Evolutionary conservation across 371 early-diverging fungal species (phyloP), one percentile per base, ranked within the genome.

Genomic region (Rhizopus delemar): DNA sequence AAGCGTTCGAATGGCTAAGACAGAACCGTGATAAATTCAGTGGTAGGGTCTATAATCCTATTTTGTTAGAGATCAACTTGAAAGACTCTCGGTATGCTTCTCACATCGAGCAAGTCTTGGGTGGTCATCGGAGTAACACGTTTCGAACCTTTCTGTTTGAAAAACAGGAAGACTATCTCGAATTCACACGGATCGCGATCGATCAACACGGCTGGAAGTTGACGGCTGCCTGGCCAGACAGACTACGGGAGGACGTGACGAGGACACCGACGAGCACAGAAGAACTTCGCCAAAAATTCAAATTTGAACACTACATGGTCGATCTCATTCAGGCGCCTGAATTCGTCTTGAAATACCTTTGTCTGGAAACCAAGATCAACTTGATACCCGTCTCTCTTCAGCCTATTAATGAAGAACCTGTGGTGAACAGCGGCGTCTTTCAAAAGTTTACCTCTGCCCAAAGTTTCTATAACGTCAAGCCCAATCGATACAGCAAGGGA

Each of bases 321-420:
- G 90, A 94, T 59, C 76, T 88, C 12, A 51, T 97, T n/a, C 88
- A 89, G 16, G 93, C 88, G 0, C 93, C 93, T 4, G 71, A 75
- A 0, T 75, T 82, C 4, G 72, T 95, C 1, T 57, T 91, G 32
- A 80, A 79, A 0, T 83, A 86, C 9, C 62, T 95, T 34, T 93
- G 94, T 60, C 56, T 71, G 12, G 71, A 78, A 48, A 66, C 75
- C 9, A 55, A 71, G 0, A 63, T 94, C 15, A 85, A 94, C 61
- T 52, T 63, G n/a, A 75, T 86, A 15, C 89, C 91, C 13, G 59
- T 88, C 5, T 68, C 86, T 2, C 53, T 76, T 22, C 63, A 68
- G 22, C 29, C 45, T 11, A 67, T 67, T 0, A 68, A 86, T 46
- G 80, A 84, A 54, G 64, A 73, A 15, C 53, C 60, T 2, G 54